phyloP scores from a whole-genome alignment of 306 rosid species.

The Hippophae gyantsensis region DNA sequence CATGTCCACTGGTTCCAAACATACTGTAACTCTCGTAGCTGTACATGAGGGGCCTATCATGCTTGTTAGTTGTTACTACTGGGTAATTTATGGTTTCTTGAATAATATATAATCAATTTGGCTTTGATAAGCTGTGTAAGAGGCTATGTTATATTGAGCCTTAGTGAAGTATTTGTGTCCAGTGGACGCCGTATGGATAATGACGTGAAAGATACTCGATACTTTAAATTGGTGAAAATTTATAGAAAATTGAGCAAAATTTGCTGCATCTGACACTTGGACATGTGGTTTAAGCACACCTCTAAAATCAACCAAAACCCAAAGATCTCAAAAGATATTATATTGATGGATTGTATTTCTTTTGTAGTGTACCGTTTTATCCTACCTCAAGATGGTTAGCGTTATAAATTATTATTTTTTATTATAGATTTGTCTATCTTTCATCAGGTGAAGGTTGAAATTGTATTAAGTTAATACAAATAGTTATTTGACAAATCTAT shows the following conservation, averaged over 20 bases:
- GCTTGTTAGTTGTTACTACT: background rate
- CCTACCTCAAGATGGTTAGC: background rate
- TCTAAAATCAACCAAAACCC: background rate
- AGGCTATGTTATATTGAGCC: too few relatives aligned
- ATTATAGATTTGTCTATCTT: background rate
- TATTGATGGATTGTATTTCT: conserved; percentile 4
- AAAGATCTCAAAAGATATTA: background rate
- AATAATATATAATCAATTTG: conserved; percentile 1
- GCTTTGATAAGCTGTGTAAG: background rate
- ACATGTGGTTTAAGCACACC: background rate
- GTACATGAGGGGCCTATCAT: background rate
- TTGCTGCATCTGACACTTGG: too few relatives aligned
- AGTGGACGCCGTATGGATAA: too few relatives aligned
- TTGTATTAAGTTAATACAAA: background rate
- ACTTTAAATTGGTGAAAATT: too few relatives aligned
- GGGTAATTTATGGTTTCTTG: background rate
- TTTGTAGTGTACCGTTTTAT: background rate
- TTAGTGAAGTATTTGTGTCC: too few relatives aligned
- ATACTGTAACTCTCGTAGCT: background rate
- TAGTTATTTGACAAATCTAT: background rate
- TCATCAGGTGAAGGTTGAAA: background rate
- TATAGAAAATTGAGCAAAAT: too few relatives aligned
- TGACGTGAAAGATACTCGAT: too few relatives aligned
- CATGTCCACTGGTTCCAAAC: background rate
- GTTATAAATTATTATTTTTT: background rate